These are phyloP conservation scores for Wickerhamiella domercqiae DNA, from an alignment of 805 yeast genomes.

Conservation along the genomic window DNA sequence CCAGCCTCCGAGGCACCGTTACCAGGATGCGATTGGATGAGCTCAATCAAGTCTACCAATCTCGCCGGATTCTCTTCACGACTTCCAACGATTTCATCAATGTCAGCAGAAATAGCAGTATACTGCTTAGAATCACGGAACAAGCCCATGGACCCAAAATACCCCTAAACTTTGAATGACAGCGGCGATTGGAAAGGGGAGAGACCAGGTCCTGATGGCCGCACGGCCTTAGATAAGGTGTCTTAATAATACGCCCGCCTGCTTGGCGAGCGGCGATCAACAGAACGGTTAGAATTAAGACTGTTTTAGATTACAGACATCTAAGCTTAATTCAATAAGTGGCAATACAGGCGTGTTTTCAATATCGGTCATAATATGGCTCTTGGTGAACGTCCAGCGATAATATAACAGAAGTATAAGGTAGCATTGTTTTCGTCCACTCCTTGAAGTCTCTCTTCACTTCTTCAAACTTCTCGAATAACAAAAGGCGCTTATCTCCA, in stretches of 20 bases:
- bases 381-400: slow-evolving; percentile 1
- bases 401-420: slow-evolving; percentile 3
- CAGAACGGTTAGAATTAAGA: too few relatives aligned
- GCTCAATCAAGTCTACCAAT: slow-evolving; percentile 42
- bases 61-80: slow-evolving; percentile 30
- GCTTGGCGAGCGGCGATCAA: too few relatives aligned
- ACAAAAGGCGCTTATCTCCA: slow-evolving; percentile 27
- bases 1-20: slow-evolving; percentile 64
- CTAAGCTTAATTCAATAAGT: too few relatives aligned
- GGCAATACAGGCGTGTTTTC: too few relatives aligned
- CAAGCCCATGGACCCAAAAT: slow-evolving; percentile 18
- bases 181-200: too few relatives aligned
- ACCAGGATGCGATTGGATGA: slow-evolving; percentile 26
- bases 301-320: too few relatives aligned
- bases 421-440: slow-evolving; percentile 17
- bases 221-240: too few relatives aligned
- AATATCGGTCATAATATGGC: background rate
- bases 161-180: too few relatives aligned
- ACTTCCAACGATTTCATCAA: slow-evolving; percentile 25
- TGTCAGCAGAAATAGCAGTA: slow-evolving; percentile 29
- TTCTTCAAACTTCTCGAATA: slow-evolving; percentile 28
- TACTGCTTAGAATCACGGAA: slow-evolving; percentile 26
- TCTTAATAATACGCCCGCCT: too few relatives aligned
- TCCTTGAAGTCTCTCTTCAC: slow-evolving; percentile 35
- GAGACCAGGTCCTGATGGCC: too few relatives aligned